Conservation (phyloP, 1,284 basidiomycete species). For the Naganishia albida region DNA sequence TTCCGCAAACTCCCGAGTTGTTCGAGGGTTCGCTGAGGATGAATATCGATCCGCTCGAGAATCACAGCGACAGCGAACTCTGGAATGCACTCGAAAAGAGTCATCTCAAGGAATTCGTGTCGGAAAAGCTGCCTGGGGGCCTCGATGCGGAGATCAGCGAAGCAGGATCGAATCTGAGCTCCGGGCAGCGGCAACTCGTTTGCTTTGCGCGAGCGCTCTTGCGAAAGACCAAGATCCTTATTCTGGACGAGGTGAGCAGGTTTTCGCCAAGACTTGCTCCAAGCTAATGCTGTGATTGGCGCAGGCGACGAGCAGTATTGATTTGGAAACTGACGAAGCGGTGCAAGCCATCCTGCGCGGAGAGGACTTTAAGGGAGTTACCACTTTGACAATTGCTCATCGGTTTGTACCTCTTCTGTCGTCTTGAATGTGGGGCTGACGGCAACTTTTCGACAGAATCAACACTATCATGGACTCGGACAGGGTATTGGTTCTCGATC, state of each 20-base stretch:
- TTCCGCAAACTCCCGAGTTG: slow-evolving; percentile 79
- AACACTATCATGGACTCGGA: slow-evolving; percentile 89
- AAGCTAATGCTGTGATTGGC: neutral
- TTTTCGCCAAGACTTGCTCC: neutral
- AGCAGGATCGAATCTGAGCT: slow-evolving; percentile 73
- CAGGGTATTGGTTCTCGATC: slow-evolving; percentile 77
- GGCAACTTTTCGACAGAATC: slow-evolving; percentile 63
- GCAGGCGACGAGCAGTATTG: slow-evolving; percentile 60
- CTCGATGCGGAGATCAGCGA: slow-evolving; percentile 77
- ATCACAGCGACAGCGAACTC: slow-evolving; percentile 61
- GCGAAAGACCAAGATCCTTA: slow-evolving; percentile 78
- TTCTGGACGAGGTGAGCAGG: slow-evolving; percentile 75
- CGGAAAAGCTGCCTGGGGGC: slow-evolving; percentile 65
- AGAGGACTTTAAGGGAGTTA: slow-evolving; percentile 60
- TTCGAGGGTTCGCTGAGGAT: slow-evolving; percentile 81
- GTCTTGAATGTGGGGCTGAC: neutral
- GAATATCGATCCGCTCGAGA: slow-evolving; percentile 47
- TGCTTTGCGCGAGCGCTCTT: slow-evolving; percentile 79
- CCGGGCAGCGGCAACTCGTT: slow-evolving; percentile 80
- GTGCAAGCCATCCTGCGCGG: slow-evolving; percentile 53
- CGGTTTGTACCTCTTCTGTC: neutral
- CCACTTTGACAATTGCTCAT: slow-evolving; percentile 81
- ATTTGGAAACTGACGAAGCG: slow-evolving; percentile 83
- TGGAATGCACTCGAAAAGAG: slow-evolving; percentile 79
- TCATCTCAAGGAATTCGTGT: slow-evolving; percentile 62